These are phyloP conservation scores for Erigeron canadensis DNA, from an alignment of 129 eudicot species.

Conservation along the genomic window DNA sequence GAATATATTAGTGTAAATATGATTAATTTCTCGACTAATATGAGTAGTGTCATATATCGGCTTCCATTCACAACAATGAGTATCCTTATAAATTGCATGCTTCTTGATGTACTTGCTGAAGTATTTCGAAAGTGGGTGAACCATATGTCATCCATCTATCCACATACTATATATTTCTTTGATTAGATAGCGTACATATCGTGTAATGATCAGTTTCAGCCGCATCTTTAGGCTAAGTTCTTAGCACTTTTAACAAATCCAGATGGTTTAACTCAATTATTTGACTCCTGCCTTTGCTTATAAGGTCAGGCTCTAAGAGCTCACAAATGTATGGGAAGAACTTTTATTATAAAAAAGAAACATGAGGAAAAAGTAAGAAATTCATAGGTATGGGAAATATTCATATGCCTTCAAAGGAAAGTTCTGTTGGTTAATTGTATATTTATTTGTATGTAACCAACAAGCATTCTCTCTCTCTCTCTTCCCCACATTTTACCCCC, in stretches of 20 bases:
- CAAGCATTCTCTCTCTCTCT: slow-evolving; percentile 15
- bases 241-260: neutral
- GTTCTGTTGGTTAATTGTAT: slow-evolving; percentile 22
- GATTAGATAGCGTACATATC: neutral
- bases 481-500: slow-evolving; percentile 18
- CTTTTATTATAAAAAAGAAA: slow-evolving; percentile 18
- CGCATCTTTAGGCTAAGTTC: neutral
- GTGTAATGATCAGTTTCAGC: neutral
- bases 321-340: slow-evolving; percentile 4
- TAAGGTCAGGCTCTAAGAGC: slow-evolving; percentile 12
- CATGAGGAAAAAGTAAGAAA: slow-evolving; percentile 7
- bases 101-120: neutral
- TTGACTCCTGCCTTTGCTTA: slow-evolving; percentile 6
- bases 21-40: neutral
- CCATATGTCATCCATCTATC: neutral
- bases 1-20: neutral
- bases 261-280: neutral
- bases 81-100: neutral
- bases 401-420: slow-evolving; percentile 37
- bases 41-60: neutral
- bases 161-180: neutral
- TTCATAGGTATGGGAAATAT: neutral
- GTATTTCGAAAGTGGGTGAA: neutral
- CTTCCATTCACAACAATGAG: neutral
- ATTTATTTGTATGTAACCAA: slow-evolving; percentile 16